Conservation (phyloP, 257 asterid genomes). For the Cordia subcordata region DNA sequence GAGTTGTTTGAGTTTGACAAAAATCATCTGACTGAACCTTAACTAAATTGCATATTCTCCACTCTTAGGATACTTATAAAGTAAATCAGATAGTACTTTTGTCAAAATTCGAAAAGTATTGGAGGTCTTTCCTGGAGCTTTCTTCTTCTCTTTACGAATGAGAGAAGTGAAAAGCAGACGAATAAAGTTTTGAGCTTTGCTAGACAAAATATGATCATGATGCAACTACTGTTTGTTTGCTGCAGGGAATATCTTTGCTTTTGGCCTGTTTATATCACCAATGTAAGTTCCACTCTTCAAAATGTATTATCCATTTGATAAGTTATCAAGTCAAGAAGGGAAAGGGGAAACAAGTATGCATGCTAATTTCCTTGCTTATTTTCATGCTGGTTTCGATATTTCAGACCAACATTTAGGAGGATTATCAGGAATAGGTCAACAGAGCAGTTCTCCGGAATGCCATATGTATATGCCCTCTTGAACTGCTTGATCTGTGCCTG, state of each 20-base stretch:
- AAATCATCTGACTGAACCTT: no score
- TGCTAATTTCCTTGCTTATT: not conserved
- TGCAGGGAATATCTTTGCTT: conserved; percentile 66
- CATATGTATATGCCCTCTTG: conserved; percentile 54
- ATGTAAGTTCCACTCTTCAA: conserved; percentile 34
- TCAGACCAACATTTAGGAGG: conserved; percentile 61
- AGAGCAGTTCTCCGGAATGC: conserved; percentile 58
- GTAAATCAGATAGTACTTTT: no score
- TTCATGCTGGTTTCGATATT: not conserved
- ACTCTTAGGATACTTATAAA: no score
- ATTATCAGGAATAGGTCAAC: conserved; percentile 53
- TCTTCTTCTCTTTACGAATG: no score
- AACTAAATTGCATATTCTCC: no score
- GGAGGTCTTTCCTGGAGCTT: no score
- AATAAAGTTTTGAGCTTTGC: not conserved
- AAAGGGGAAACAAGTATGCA: not conserved
- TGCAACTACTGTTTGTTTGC: conserved; percentile 9
- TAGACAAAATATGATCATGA: not conserved
- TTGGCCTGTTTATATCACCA: conserved; percentile 63
- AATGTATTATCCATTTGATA: not conserved
- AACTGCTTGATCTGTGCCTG: conserved; percentile 67
- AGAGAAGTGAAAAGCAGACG: not conserved
- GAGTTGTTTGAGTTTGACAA: no score
- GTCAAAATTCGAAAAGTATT: no score
- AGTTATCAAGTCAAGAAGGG: not conserved